phyloP scores from a whole-genome alignment of 345 rosid genomes.

The Arabidopsis arenosa region DNA sequence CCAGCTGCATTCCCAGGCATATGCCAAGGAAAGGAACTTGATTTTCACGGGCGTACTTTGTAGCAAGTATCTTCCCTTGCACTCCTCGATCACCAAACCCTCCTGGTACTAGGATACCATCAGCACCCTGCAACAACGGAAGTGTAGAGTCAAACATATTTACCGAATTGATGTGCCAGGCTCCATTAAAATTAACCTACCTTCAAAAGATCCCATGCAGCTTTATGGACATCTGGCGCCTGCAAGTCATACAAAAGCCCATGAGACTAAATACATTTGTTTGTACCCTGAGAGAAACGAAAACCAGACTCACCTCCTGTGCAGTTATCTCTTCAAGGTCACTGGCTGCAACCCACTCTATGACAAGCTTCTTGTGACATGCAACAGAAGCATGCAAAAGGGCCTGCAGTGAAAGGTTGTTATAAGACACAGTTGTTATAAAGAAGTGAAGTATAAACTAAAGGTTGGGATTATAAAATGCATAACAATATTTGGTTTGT shows the following conservation, averaged over 20 bases:
- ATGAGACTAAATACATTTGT: slow-evolving; percentile 20
- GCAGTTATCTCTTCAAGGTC: slow-evolving; percentile 74
- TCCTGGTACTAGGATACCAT: slow-evolving; percentile 83
- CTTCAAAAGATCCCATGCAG: slow-evolving; percentile 78
- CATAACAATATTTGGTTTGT: not conserved
- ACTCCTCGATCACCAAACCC: slow-evolving; percentile 95
- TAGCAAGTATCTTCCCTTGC: slow-evolving; percentile 84
- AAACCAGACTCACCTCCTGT: slow-evolving; percentile 50
- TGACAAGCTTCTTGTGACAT: slow-evolving; percentile 63
- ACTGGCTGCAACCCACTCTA: slow-evolving; percentile 87
- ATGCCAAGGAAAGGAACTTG: slow-evolving; percentile 78
- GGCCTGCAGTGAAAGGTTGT: slow-evolving; percentile 59
- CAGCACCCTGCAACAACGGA: slow-evolving; percentile 59
- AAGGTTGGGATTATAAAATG: not conserved
- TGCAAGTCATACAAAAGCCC: slow-evolving; percentile 43
- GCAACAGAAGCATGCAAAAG: slow-evolving; percentile 89
- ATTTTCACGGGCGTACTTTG: slow-evolving; percentile 76
- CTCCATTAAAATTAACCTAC: slow-evolving; percentile 39
- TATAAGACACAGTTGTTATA: not conserved
- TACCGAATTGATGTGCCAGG: slow-evolving; percentile 1
- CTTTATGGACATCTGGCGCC: slow-evolving; percentile 61
- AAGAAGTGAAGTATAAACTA: slow-evolving; percentile 8
- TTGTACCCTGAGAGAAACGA: slow-evolving; percentile 20
- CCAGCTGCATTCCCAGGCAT: slow-evolving; percentile 89
- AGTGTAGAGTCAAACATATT: slow-evolving; percentile 19